Percentiles rank a stretch among this genome's conserved stretches.
These are phyloP conservation scores for Pichia kudriavzevii DNA, from an alignment of 1,139 yeast species.

Conservation along the genomic window DNA sequence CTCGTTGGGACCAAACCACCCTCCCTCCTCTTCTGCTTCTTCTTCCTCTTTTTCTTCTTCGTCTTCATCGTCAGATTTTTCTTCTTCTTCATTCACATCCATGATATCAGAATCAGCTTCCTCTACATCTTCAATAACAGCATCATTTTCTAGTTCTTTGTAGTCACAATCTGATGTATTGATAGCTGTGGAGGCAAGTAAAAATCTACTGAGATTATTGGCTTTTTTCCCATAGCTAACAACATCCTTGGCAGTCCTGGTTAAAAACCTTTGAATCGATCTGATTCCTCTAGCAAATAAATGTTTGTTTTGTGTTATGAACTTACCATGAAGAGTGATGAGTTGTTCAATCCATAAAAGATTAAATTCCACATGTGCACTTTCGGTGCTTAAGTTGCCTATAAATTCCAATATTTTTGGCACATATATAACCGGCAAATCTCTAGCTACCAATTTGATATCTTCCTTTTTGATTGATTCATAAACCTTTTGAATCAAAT, in stretches of 20 bases:
- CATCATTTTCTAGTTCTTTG: slow-evolving; percentile 18
- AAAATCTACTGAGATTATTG: slow-evolving; percentile 20
- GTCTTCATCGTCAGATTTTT: slow-evolving; percentile 22
- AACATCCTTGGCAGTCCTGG: slow-evolving; percentile 68
- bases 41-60: slow-evolving; percentile 23
- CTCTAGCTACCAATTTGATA: slow-evolving; percentile 55
- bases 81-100: slow-evolving; percentile 19
- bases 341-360: slow-evolving; percentile 71
- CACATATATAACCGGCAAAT: slow-evolving; percentile 71
- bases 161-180: slow-evolving; percentile 2
- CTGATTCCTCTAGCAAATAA: slow-evolving; percentile 63
- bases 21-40: slow-evolving; percentile 30
- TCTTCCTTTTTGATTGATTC: slow-evolving; percentile 63
- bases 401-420: slow-evolving; percentile 61
- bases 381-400: slow-evolving; percentile 62
- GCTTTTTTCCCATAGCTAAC: slow-evolving; percentile 30
- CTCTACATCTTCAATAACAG: slow-evolving; percentile 26
- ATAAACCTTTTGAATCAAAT: slow-evolving; percentile 64
- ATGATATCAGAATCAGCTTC: slow-evolving; percentile 19
- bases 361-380: slow-evolving; percentile 80
- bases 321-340: slow-evolving; percentile 68
- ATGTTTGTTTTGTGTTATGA: slow-evolving; percentile 55
- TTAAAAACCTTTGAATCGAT: slow-evolving; percentile 67
- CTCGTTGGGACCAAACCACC: slow-evolving; percentile 37
- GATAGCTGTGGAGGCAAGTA: slow-evolving; percentile 17